phyloP scores from a whole-genome alignment of 805 yeast species.

The Ogataea sp. region DNA sequence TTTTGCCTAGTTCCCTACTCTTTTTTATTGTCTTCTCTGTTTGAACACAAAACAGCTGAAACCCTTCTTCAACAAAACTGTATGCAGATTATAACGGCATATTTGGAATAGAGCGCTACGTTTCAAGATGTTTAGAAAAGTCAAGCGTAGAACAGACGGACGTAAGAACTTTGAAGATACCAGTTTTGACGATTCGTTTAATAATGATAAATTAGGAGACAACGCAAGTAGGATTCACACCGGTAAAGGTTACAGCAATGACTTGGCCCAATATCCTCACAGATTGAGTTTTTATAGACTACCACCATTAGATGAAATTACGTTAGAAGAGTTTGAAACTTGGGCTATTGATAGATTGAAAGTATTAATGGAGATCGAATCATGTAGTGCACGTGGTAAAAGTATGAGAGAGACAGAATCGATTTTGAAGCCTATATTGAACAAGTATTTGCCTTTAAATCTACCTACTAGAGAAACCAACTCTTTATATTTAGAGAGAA shows the following conservation, averaged over 20 bases:
- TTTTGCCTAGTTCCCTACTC: too few species aligned
- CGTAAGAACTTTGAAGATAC: constrained; percentile 46
- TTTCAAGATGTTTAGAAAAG: constrained; percentile 54
- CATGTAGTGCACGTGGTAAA: constrained; percentile 58
- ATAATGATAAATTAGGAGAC: constrained; percentile 16
- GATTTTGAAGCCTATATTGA: constrained; percentile 56
- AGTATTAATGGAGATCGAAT: constrained; percentile 77
- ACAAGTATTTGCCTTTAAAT: constrained; percentile 57
- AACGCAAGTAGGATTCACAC: neutral
- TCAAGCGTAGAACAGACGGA: constrained; percentile 68
- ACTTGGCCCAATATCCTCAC: constrained; percentile 37
- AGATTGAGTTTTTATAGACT: constrained; percentile 66
- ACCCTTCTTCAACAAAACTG: too few species aligned
- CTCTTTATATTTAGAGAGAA: constrained; percentile 48
- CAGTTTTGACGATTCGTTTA: constrained; percentile 13
- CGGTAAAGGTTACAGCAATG: constrained; percentile 17
- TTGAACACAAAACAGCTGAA: too few species aligned
- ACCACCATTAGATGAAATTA: constrained; percentile 81
- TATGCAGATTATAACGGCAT: too few species aligned
- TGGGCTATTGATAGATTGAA: constrained; percentile 94
- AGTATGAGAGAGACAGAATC: constrained; percentile 56
- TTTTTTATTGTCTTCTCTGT: too few species aligned
- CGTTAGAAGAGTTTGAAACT: constrained; percentile 84
- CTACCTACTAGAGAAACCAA: constrained; percentile 32
- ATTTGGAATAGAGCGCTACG: neutral